Evolutionary conservation across 2,329 filamentous ascomycete species (phyloP).

Genomic region (Esteya vermicola): DNA sequence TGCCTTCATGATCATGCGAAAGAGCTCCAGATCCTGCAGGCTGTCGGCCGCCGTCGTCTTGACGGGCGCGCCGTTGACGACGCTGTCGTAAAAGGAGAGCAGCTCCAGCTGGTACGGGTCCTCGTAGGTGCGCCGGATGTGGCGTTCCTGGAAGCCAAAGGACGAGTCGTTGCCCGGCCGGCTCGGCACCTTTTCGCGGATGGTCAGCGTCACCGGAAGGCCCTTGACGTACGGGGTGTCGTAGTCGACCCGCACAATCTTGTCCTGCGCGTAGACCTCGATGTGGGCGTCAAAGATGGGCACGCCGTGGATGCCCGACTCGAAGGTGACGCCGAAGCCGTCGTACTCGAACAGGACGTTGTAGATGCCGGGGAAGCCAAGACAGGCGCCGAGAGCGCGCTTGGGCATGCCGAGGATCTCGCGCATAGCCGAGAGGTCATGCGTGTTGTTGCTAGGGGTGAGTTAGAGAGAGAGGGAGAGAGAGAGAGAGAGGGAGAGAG

Average conservation of each 20-base stretch:
- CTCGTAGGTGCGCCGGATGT: constrained; percentile 28
- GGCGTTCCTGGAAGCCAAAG: constrained; percentile 23
- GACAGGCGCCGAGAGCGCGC: constrained; percentile 24
- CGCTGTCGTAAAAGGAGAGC: constrained; percentile 17
- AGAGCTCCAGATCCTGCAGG: constrained; percentile 17
- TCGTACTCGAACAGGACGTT: constrained; percentile 29
- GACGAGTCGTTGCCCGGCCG: constrained; percentile 12
- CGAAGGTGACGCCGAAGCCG: constrained; percentile 38
- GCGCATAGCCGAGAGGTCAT: constrained; percentile 39
- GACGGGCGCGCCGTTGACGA: constrained; percentile 9
- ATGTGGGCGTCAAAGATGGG: constrained; percentile 38
- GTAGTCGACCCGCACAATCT: constrained; percentile 38
- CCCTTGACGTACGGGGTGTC: constrained; percentile 46
- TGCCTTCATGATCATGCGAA: constrained; percentile 16
- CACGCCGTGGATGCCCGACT: constrained; percentile 38
- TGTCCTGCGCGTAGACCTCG: constrained; percentile 36
- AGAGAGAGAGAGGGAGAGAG: too few relatives aligned
- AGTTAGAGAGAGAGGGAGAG: too few relatives aligned
- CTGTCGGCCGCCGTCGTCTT: constrained; percentile 18
- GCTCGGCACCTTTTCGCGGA: constrained; percentile 23
- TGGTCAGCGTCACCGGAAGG: constrained; percentile 31
- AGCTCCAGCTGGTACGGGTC: constrained; percentile 25
- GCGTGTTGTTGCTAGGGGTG: constrained; percentile 26
- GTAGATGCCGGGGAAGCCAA: constrained; percentile 16
- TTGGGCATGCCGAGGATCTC: constrained; percentile 34